Evolutionary conservation across 108 stramenopile species (phyloP).

Genomic region (Cyclostephanos tholiformis): DNA sequence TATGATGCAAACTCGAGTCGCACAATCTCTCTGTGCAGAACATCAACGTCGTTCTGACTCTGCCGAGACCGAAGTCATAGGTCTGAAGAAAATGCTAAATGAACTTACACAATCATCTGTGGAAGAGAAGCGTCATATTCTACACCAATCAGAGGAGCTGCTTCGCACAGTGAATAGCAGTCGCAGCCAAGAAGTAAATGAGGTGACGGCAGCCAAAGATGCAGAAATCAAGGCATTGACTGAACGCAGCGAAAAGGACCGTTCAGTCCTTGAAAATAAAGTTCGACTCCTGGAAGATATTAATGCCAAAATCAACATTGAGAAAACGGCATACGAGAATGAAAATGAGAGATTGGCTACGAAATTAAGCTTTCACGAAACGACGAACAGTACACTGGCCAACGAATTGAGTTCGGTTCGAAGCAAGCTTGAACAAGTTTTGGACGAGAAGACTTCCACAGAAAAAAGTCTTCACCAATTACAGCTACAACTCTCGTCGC

Average conservation of each 20-base stretch:
- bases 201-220: constrained; percentile 41
- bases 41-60: constrained; percentile 33
- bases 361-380: constrained; percentile 40
- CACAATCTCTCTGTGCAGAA: constrained; percentile 16
- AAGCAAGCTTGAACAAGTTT: constrained; percentile 22
- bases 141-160: constrained; percentile 35
- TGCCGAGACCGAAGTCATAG: constrained; percentile 38
- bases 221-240: constrained; percentile 41
- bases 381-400: constrained; percentile 35
- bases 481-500: constrained; percentile 39
- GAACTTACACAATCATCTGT: constrained; percentile 39
- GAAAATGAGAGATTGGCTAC: constrained; percentile 40
- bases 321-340: constrained; percentile 26
- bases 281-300: constrained; percentile 36
- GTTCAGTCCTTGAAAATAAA: constrained; percentile 33
- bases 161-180: constrained; percentile 29
- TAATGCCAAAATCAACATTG: constrained; percentile 36
- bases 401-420: constrained; percentile 40
- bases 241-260: constrained; percentile 25
- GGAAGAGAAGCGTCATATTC: constrained; percentile 39
- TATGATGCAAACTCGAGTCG: constrained; percentile 29
- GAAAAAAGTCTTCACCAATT: constrained; percentile 48
- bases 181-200: constrained; percentile 35
- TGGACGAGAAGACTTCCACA: constrained; percentile 33
- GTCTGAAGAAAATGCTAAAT: constrained; percentile 24